Evolutionary conservation across 805 yeast genomes (phyloP).

Genomic region (Phaffomyces antillensis): DNA sequence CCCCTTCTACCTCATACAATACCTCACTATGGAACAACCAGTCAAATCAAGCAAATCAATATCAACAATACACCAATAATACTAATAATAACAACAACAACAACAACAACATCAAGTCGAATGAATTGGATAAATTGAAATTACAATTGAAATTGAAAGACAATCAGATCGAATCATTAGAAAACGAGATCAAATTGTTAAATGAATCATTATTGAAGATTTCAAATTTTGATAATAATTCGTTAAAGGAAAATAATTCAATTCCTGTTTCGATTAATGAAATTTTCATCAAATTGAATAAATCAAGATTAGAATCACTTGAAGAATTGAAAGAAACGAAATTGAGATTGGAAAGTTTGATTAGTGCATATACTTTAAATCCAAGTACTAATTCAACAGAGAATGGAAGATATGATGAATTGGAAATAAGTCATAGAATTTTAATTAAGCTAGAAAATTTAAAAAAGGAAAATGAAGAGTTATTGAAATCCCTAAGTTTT

Average conservation of each 20-base stretch:
- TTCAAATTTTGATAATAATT: no score
- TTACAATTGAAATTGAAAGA: slow-evolving; percentile 51
- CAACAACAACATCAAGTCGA: no score
- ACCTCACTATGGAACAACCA: slow-evolving; percentile 4
- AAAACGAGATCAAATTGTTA: slow-evolving; percentile 35
- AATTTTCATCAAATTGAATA: slow-evolving; percentile 42
- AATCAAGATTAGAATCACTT: slow-evolving; percentile 37
- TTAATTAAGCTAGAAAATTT: slow-evolving; percentile 53
- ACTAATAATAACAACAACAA: no score
- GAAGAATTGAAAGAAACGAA: slow-evolving; percentile 57
- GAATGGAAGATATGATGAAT: slow-evolving; percentile 62
- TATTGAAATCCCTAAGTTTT: slow-evolving; percentile 63
- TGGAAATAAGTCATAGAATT: slow-evolving; percentile 69
- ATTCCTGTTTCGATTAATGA: slow-evolving; percentile 39
- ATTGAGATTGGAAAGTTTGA: slow-evolving; percentile 51
- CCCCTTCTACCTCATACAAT: slow-evolving; percentile 6
- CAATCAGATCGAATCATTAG: slow-evolving; percentile 38
- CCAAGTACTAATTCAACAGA: slow-evolving; percentile 41
- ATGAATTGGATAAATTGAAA: slow-evolving; percentile 31
- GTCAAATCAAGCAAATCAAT: background rate
- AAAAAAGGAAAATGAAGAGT: slow-evolving; percentile 61
- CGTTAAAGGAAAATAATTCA: background rate
- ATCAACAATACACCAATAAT: background rate
- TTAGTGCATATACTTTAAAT: slow-evolving; percentile 47
- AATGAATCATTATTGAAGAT: slow-evolving; percentile 20